Evolutionary conservation across 371 early-diverging fungal species (phyloP), one percentile per base, ranked within the genome.

Genomic region (Dinochytrium kinnereticum): DNA sequence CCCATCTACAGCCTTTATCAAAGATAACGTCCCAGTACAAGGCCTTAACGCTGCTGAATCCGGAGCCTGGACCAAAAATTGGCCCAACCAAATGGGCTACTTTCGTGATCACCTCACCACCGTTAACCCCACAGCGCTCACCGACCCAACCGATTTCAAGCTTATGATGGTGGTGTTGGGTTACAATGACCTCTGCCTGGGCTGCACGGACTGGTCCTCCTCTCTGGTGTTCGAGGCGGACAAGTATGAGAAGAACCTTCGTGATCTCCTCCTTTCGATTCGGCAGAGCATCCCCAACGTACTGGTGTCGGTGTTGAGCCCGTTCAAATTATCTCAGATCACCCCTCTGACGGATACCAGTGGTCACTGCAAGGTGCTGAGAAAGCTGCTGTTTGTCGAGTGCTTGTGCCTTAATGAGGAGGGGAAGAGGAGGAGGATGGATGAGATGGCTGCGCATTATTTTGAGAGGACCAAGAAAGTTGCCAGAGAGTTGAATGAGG

Each of bases 1-100:
- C 64, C 44, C 71, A 21, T 30, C 49, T 2, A 31, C 49, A 31
- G n/a, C 61, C 51, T 24, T 51, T 10, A 13, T 64, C 39, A 5
- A 2, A 2, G 65, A 72, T 66, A 39, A 72, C 57, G 66, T 66
- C 57, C 38, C 72, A 26, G 67, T 66, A 10, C 67, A 66, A 36
- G 72, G 72, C 50, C 67, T 72, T 17, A 72, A 66, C 66, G 72
- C 72, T 36, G 72, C 72, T 57, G 36, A 51, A 19, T 65, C 72
- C 66, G 72, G 72, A 17, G 65, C 72, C 26, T 66, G 66, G 72
- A 40, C 39, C 3, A 2, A 2, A 24, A 64, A 72, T 57, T 66
- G 53, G 55, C 55, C 28, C 53, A 28, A 30, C 17, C 72, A 72
- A 50, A 2, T 55, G 36, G 40, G 28, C 65, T 72, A 72, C 67